Evolutionary conservation across 495 filamentous ascomycete species (phyloP).

Genomic region (Aspergillus sclerotioniger): DNA sequence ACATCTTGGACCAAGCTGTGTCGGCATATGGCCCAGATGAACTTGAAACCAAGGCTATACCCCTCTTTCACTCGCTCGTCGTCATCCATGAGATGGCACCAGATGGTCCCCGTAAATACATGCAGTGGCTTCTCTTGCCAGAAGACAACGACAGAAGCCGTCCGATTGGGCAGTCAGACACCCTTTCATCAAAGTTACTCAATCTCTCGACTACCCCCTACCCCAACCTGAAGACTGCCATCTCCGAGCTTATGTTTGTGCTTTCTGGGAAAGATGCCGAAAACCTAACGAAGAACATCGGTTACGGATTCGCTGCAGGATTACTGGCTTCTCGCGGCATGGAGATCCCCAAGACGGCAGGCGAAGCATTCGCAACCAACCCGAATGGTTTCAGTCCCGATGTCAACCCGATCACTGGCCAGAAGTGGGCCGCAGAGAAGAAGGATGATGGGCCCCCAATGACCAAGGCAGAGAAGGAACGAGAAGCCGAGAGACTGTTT

Average conservation of each 20-base stretch:
- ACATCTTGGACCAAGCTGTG: conserved; percentile 68
- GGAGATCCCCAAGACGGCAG: conserved; percentile 63
- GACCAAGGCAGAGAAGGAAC: conserved; percentile 87
- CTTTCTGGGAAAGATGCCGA: conserved; percentile 73
- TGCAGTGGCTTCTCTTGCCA: conserved; percentile 71
- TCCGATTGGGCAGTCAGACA: conserved; percentile 73
- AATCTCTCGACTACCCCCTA: conserved; percentile 75
- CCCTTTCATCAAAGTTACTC: conserved; percentile 74
- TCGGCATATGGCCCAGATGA: conserved; percentile 58
- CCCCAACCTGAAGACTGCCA: conserved; percentile 68
- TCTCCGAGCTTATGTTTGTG: conserved; percentile 81
- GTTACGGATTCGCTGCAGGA: conserved; percentile 90
- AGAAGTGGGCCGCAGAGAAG: conserved; percentile 70
- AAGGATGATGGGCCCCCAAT: conserved; percentile 60
- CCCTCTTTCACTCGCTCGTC: conserved; percentile 70
- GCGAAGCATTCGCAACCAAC: conserved; percentile 54
- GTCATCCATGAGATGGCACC: conserved; percentile 73
- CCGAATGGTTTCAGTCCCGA: conserved; percentile 32
- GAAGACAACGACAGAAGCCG: conserved; percentile 72
- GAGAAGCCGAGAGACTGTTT: conserved; percentile 90
- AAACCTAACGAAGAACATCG: conserved; percentile 75
- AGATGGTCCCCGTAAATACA: conserved; percentile 53
- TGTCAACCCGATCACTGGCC: conserved; percentile 89
- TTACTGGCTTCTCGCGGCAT: conserved; percentile 82
- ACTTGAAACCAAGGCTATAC: conserved; percentile 65